phyloP scores from a whole-genome alignment of 371 early-diverging fungal species.

The Mucor mucedo region DNA sequence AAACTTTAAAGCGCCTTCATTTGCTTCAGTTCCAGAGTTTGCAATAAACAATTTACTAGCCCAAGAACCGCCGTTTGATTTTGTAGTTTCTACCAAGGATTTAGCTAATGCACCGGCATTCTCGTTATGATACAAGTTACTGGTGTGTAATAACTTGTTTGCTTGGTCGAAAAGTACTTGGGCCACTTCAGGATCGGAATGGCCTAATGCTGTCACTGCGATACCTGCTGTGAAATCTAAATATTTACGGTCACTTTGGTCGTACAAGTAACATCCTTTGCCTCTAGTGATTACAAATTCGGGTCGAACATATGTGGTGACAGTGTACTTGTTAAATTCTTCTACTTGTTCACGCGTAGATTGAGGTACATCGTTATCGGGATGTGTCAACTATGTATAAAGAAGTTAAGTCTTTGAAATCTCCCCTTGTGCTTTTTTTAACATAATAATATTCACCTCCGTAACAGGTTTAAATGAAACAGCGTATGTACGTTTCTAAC shows the following conservation, averaged over 20 bases:
- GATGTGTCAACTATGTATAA: conserved; percentile 52
- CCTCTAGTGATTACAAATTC: conserved; percentile 74
- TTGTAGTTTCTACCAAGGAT: conserved; percentile 64
- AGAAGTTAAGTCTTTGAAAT: neutral
- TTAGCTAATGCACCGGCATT: conserved; percentile 78
- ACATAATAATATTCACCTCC: conserved; percentile 9
- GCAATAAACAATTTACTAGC: conserved; percentile 80
- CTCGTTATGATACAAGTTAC: conserved; percentile 85
- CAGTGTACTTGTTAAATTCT: conserved; percentile 58
- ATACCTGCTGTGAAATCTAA: conserved; percentile 91
- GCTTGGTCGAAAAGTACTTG: conserved; percentile 80
- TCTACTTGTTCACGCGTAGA: conserved; percentile 47
- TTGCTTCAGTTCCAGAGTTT: conserved; percentile 92
- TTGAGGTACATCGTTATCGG: conserved; percentile 49
- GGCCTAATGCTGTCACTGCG: conserved; percentile 90
- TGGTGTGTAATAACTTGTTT: conserved; percentile 73
- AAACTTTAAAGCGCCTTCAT: conserved; percentile 93
- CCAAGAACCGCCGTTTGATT: conserved; percentile 43
- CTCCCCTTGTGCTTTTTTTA: neutral
- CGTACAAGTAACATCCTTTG: conserved; percentile 76
- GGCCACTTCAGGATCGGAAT: conserved; percentile 74
- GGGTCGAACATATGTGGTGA: conserved; percentile 72
- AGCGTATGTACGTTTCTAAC: conserved; percentile 23
- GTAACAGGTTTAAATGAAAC: conserved; percentile 27
- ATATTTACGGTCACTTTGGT: conserved; percentile 67